A percentile compares a stretch with the other conserved stretches of the same genome.
Evolutionary conservation across 2,329 filamentous ascomycete genomes (phyloP).

Genomic region (Macrophomina tecta): DNA sequence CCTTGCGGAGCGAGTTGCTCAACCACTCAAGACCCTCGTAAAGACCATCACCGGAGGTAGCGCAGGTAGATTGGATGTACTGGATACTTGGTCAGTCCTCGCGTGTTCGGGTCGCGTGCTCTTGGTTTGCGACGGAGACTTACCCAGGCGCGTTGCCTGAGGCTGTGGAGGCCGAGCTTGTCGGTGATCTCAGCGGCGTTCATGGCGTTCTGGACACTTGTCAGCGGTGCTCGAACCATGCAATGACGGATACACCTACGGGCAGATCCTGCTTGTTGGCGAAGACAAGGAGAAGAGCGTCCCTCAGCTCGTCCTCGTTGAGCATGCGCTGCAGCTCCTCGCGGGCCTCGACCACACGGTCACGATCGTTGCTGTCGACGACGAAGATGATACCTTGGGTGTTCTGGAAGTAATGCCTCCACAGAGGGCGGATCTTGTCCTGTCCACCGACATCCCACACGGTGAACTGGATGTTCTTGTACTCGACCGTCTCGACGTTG

Average conservation of each 20-base stretch:
- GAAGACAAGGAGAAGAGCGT: constrained; percentile 91
- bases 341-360: constrained; percentile 88
- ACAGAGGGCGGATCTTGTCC: constrained; percentile 99
- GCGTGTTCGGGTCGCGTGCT: neutral
- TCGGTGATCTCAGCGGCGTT: constrained; percentile 99
- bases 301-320: constrained; percentile 97
- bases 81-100: constrained; percentile 34
- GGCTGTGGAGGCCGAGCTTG: constrained; percentile 98
- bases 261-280: constrained; percentile 98
- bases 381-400: constrained; percentile 99
- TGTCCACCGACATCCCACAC: constrained; percentile 99
- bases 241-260: constrained; percentile 64
- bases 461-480: constrained; percentile 99
- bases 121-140: constrained; percentile 48
- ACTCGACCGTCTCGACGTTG: constrained; percentile 99
- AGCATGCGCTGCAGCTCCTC: constrained; percentile 96
- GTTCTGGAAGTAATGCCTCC: constrained; percentile 98
- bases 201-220: constrained; percentile 82
- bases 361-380: constrained; percentile 91
- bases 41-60: constrained; percentile 97
- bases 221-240: constrained; percentile 20
- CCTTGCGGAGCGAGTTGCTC: constrained; percentile 60
- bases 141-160: constrained; percentile 99
- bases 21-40: constrained; percentile 89
- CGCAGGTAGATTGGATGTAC: constrained; percentile 99